These are phyloP conservation scores for Penicillium sp. DNA, from an alignment of 2,329 filamentous ascomycete species.

Conservation along the genomic window DNA sequence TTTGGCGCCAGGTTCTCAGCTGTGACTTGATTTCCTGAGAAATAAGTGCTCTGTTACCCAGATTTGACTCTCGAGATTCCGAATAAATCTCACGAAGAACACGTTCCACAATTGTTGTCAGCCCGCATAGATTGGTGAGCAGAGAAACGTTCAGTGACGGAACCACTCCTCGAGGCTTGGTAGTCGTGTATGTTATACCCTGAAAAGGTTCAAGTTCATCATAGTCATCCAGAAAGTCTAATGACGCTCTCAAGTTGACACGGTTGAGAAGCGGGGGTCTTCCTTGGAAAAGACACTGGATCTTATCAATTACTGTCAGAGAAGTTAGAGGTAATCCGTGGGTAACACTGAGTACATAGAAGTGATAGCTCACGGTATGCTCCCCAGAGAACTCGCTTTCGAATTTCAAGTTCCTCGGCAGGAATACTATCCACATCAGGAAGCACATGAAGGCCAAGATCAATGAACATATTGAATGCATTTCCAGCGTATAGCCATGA, in stretches of 20 bases:
- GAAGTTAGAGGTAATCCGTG: background rate
- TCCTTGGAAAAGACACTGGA: slow-evolving; percentile 55
- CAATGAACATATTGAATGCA: slow-evolving; percentile 54
- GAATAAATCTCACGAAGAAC: slow-evolving; percentile 34
- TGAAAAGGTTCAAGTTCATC: slow-evolving; percentile 50
- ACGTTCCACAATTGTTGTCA: slow-evolving; percentile 37
- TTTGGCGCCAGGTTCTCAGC: slow-evolving; percentile 24
- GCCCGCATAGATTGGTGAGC: slow-evolving; percentile 31
- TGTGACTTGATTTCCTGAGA: slow-evolving; percentile 23
- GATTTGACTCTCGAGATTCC: slow-evolving; percentile 20
- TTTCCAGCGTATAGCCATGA: slow-evolving; percentile 55
- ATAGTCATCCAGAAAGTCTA: slow-evolving; percentile 35
- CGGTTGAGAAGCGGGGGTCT: slow-evolving; percentile 48
- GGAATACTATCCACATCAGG: slow-evolving; percentile 40
- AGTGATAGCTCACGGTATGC: slow-evolving; percentile 34
- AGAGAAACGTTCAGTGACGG: slow-evolving; percentile 24
- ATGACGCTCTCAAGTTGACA: slow-evolving; percentile 48
- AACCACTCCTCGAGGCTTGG: slow-evolving; percentile 4
- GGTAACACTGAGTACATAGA: background rate
- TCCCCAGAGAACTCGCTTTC: slow-evolving; percentile 48
- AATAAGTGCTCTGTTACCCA: slow-evolving; percentile 11
- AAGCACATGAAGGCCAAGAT: slow-evolving; percentile 51
- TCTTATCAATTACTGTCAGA: slow-evolving; percentile 46
- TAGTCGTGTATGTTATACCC: slow-evolving; percentile 38
- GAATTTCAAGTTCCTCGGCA: slow-evolving; percentile 48